Base-by-base conservation (phyloP, 2,329 filamentous ascomycete genomes). In the Stenocarpella maydis region DNA sequence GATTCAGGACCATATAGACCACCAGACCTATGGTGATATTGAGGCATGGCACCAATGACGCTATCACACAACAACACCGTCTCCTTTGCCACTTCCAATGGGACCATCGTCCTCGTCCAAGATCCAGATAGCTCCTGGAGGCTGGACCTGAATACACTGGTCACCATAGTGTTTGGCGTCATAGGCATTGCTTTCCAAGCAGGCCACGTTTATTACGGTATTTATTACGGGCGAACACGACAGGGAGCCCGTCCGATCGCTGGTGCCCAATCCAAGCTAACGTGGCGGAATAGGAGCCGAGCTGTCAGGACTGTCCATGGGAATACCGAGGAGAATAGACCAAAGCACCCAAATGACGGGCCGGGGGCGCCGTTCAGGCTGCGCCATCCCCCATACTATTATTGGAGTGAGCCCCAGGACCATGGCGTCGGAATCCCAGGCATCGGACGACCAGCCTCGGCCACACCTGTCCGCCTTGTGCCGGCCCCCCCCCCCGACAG, bases 101-200 rank as follows among this genome's bases (percentile, higher is more conserved):
- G 26, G 3, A 61, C 37, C 2, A 37, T 26, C 14, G 26, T 24
- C n/a, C 5, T 45, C n/a, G 17, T 63, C 6, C 54, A 68, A 26
- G 15, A 34, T 4, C 2, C 47, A 14, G 55, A 64, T 14, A 52
- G 3, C 34, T 8, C 55, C 9, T 68, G 66, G 66, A 19, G 12
- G 21, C 24, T 68, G 55, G 66, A 68, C 34, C 15, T 68, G 12
- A 68, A 64, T 15, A 68, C 66, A 2, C 26, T 68, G 8, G 49
- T 68, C 9, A 49, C 55, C 3, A 64, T 68, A 10, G 19, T 63
- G n/a, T 68, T 68, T 31, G 66, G 66, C 8, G 3, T 64, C 0
- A 49, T 68, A 2, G 19, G 2, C 26, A 37, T 63, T 9, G 43
- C 41, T 12, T 37, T 63, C 5, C 58, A 63, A 49, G 28, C 28